Conservation (phyloP, 2,329 filamentous ascomycete genomes). For the Amphichorda felina region DNA sequence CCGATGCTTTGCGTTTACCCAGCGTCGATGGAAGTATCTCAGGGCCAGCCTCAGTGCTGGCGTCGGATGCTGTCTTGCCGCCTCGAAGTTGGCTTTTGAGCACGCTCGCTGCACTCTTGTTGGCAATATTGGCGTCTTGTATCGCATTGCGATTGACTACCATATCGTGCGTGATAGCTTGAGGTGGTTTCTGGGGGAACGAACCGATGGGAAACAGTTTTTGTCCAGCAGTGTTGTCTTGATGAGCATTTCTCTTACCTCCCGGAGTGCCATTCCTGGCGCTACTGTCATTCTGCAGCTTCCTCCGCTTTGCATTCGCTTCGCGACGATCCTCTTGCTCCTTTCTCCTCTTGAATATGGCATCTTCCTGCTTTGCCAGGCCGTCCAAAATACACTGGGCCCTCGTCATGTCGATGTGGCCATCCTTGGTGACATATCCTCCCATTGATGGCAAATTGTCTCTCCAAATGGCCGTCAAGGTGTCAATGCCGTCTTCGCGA, state of each 20-base stretch:
- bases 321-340: constrained; percentile 77
- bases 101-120: constrained; percentile 87
- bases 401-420: constrained; percentile 74
- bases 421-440: constrained; percentile 92
- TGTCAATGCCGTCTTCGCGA: constrained; percentile 93
- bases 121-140: constrained; percentile 64
- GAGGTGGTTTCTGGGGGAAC: constrained; percentile 39
- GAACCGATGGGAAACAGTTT: constrained; percentile 27
- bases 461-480: constrained; percentile 91
- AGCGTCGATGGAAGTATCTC: constrained; percentile 36
- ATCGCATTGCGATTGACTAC: constrained; percentile 62
- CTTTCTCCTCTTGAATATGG: constrained; percentile 80
- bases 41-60: constrained; percentile 11
- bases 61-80: constrained; percentile 10
- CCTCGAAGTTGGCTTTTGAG: constrained; percentile 68
- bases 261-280: constrained; percentile 13
- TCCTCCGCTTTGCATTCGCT: constrained; percentile 67
- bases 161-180: constrained; percentile 72
- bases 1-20: constrained; percentile 68
- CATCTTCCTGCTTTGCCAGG: constrained; percentile 84
- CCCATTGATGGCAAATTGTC: constrained; percentile 87
- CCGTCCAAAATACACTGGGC: constrained; percentile 83
- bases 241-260: constrained; percentile 17
- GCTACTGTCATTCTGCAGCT: constrained; percentile 49
- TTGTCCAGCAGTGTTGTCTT: constrained; percentile 19